These are phyloP conservation scores for Calcarisporium arbuscula DNA, from an alignment of 2,329 filamentous ascomycete species.

Conservation along the genomic window DNA sequence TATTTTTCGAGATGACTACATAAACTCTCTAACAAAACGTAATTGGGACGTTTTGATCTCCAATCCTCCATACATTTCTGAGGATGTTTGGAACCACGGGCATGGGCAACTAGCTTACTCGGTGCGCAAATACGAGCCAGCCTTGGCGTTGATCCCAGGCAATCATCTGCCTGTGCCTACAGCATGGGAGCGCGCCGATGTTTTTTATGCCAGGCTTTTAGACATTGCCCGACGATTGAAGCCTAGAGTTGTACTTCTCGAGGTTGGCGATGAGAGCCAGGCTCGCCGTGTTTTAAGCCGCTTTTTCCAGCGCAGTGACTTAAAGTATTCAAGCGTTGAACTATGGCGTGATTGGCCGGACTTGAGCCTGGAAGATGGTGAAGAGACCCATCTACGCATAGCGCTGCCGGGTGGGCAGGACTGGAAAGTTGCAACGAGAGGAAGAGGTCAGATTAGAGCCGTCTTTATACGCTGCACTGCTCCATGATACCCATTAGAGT, in stretches of 20 bases:
- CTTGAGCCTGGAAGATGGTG: conserved; percentile 21
- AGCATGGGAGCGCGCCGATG: conserved; percentile 34
- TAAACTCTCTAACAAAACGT: conserved; percentile 17
- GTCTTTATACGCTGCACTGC: too few relatives aligned
- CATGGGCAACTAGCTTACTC: conserved; percentile 53
- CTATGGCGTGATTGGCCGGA: conserved; percentile 68
- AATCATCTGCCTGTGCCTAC: conserved; percentile 20
- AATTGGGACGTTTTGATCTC: conserved; percentile 65
- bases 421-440: conserved; percentile 31
- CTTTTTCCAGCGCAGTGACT: conserved; percentile 26
- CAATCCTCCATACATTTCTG: conserved; percentile 89
- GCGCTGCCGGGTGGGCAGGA: conserved; percentile 6
- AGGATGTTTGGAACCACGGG: conserved; percentile 31
- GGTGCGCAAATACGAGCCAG: conserved; percentile 77
- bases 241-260: conserved; percentile 56
- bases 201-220: conserved; percentile 65
- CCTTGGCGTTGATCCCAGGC: conserved; percentile 63
- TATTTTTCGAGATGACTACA: conserved; percentile 39
- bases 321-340: conserved; percentile 40
- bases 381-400: conserved; percentile 18
- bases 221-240: conserved; percentile 41
- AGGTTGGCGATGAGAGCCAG: conserved; percentile 66
- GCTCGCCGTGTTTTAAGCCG: conserved; percentile 55
- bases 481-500: too few relatives aligned
- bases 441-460: conserved; percentile 41